A percentile compares a stretch with the other conserved stretches of the same genome.
These are phyloP conservation scores for Cucurbita ficifolia DNA, from an alignment of 306 rosid genomes.

Conservation along the genomic window DNA sequence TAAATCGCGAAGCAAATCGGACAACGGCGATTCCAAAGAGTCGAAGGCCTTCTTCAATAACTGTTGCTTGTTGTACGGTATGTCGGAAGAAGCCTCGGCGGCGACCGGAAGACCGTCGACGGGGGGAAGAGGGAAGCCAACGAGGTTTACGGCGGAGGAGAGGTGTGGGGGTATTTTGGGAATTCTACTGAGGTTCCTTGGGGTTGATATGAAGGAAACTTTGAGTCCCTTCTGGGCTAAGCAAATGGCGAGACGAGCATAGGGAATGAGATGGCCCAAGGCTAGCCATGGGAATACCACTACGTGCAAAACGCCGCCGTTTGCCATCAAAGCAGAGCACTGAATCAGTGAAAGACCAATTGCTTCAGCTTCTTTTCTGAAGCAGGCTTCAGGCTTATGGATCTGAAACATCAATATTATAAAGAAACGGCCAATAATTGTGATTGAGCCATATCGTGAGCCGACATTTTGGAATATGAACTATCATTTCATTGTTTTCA, in stretches of 20 bases:
- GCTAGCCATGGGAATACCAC: conserved; percentile 41
- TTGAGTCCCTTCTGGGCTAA: conserved; percentile 23
- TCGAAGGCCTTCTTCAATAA: conserved; percentile 28
- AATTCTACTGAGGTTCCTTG: conserved; percentile 14
- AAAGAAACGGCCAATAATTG: too few species aligned
- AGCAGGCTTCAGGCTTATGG: background rate
- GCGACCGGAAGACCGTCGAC: conserved; percentile 14
- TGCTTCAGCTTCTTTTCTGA: background rate
- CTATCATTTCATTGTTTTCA: too few species aligned
- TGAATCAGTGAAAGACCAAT: background rate
- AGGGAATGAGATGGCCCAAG: conserved; percentile 37
- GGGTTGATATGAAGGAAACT: conserved; percentile 30
- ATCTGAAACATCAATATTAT: background rate
- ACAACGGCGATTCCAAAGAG: conserved; percentile 10
- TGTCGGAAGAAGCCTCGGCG: conserved; percentile 31
- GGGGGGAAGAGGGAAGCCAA: conserved; percentile 17
- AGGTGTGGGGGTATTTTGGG: conserved; percentile 26
- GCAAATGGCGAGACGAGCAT: conserved; percentile 18
- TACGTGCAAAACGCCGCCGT: conserved; percentile 8
- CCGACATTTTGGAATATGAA: too few species aligned
- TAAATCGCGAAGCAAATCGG: background rate
- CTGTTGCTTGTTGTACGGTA: conserved; percentile 22
- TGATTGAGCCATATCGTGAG: too few species aligned
- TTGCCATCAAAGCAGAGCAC: background rate
- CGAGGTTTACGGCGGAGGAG: conserved; percentile 16